Percentiles rank a stretch among this genome's conserved stretches.
Conservation (phyloP, 2,329 filamentous ascomycete genomes). For the Malbranchea cinnamomea region DNA sequence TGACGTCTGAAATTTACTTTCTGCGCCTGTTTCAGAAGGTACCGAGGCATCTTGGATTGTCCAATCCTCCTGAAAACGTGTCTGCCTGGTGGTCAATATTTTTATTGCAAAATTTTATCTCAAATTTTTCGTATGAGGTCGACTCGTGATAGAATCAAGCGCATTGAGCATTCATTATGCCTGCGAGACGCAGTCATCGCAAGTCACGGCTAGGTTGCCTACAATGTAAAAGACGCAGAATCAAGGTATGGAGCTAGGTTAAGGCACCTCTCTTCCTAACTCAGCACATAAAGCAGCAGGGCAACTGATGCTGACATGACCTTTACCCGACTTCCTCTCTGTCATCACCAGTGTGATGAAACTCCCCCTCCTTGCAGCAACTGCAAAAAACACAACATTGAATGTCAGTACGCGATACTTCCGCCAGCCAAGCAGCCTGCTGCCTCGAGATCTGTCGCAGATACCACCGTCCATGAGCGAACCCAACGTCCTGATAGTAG, state of each 20-base stretch:
- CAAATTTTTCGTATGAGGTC: no score
- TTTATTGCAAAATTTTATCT: no score
- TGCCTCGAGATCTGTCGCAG: no score
- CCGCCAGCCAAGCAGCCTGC: conserved; percentile 1
- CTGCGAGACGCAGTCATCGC: conserved; percentile 17
- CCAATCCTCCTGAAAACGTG: no score
- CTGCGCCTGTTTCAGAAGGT: no score
- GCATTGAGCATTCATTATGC: conserved; percentile 4
- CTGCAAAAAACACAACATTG: conserved; percentile 15
- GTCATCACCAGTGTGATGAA: conserved; percentile 13
- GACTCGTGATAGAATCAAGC: no score
- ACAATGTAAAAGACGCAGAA: conserved; percentile 21
- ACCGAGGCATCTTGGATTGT: no score
- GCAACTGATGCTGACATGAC: neutral
- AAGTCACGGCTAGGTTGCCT: conserved; percentile 20
- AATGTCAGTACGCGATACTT: conserved; percentile 12
- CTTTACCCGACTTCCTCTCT: neutral
- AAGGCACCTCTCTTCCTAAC: neutral
- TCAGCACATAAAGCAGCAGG: conserved; percentile 9
- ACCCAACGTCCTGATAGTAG: no score
- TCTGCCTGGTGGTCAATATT: no score
- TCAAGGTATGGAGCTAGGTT: conserved; percentile 17
- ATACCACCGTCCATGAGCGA: no score
- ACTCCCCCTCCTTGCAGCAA: conserved; percentile 13
- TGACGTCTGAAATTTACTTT: no score